Conservation (phyloP, 148 eudicot genomes). For the Silene latifolia region DNA sequence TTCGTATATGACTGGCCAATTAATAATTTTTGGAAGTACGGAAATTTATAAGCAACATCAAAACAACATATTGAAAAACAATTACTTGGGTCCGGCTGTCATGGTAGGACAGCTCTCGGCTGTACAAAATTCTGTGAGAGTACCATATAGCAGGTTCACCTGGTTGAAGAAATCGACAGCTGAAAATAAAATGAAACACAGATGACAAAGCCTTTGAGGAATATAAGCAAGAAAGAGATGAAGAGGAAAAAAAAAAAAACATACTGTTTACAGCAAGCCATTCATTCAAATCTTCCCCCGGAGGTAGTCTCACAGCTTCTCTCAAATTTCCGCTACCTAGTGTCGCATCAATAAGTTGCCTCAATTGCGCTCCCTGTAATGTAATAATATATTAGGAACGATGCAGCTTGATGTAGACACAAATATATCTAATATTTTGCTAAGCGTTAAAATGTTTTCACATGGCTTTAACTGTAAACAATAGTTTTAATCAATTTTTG, state of each 20-base stretch:
- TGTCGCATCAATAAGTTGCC: constrained; percentile 93
- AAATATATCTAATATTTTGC: constrained; percentile 1
- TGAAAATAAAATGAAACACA: constrained; percentile 41
- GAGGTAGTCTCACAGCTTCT: constrained; percentile 98
- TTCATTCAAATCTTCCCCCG: constrained; percentile 97
- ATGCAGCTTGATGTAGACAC: neutral
- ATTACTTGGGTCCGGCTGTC: constrained; percentile 98
- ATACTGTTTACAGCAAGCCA: constrained; percentile 99
- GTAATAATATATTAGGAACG: neutral
- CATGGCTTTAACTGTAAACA: constrained; percentile 8
- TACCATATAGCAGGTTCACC: constrained; percentile 97
- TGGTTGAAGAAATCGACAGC: constrained; percentile 99
- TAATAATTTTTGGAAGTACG: neutral
- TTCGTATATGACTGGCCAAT: neutral
- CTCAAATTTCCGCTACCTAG: constrained; percentile 94
- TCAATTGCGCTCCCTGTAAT: constrained; percentile 87
- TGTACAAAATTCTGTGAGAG: constrained; percentile 97
- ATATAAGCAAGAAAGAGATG: constrained; percentile 27
- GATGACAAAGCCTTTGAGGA: constrained; percentile 10
- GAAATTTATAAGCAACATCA: neutral
- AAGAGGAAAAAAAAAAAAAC: constrained; percentile 19
- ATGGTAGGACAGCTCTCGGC: constrained; percentile 84
- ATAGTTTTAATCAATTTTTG: neutral
- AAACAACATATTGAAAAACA: constrained; percentile 16
- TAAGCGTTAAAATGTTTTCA: neutral